Evolutionary conservation across 2,329 filamentous ascomycete genomes (phyloP).

Genomic region (Grosmannia clavigera): DNA sequence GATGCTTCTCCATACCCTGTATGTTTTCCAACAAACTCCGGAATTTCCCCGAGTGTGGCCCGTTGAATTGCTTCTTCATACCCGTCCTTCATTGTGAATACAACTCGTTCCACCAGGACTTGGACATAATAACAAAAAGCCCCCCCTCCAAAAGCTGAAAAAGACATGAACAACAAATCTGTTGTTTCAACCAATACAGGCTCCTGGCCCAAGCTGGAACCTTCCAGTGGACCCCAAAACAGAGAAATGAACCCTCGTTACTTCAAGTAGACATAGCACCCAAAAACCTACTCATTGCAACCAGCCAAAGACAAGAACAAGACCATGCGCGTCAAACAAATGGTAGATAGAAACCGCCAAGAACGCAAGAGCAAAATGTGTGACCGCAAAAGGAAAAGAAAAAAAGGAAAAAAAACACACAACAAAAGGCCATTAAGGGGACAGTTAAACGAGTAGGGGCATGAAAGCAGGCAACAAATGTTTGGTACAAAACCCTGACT

Average conservation of each 20-base stretch:
- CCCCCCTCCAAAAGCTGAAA: neutral
- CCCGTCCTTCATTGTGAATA: neutral
- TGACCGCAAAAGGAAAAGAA: neutral
- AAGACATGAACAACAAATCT: neutral
- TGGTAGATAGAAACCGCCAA: neutral
- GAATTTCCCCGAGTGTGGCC: neutral
- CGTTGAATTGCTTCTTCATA: neutral
- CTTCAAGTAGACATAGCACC: neutral
- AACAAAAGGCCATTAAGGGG: neutral
- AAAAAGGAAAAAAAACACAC: neutral
- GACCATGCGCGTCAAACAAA: neutral
- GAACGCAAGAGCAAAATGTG: neutral
- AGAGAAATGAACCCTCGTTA: neutral
- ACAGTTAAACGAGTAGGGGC: neutral
- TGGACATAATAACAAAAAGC: neutral
- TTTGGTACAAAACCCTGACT: neutral
- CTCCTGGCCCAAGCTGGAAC: neutral
- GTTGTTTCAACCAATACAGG: neutral
- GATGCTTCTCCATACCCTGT: neutral
- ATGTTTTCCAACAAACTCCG: constrained; percentile 1
- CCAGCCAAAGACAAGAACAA: neutral
- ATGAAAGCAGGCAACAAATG: neutral
- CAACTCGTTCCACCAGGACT: neutral
- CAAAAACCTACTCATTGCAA: neutral
- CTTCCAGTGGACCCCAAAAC: neutral